Conservation (phyloP, 2,329 filamentous ascomycete genomes). For the Beauveria pseudobassiana region DNA sequence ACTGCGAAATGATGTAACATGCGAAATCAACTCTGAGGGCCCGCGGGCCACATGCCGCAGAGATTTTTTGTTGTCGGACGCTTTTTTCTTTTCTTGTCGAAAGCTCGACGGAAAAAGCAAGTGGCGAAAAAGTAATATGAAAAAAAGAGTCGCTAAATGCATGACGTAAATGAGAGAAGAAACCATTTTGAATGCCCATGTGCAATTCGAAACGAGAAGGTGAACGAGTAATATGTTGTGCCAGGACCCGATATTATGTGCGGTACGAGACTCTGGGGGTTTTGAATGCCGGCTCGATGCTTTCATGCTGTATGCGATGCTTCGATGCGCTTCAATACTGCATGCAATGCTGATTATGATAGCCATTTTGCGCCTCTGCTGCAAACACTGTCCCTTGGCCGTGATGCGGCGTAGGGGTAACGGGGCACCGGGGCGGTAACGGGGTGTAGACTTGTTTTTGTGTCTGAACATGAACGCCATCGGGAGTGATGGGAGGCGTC, state of each 20-base stretch:
- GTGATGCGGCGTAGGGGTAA: conserved; percentile 52
- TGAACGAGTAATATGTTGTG: conserved; percentile 3
- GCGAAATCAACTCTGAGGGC: conserved; percentile 27
- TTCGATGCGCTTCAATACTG: conserved; percentile 29
- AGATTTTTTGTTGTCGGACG: conserved; percentile 32
- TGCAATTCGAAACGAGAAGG: conserved; percentile 11
- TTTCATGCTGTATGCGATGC: not conserved
- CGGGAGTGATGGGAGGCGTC: conserved; percentile 79
- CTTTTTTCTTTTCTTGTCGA: conserved; percentile 23
- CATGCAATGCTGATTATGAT: conserved; percentile 35
- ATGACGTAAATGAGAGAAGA: conserved; percentile 30
- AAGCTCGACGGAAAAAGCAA: conserved; percentile 10
- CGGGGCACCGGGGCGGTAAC: conserved; percentile 48
- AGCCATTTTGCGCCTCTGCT: conserved; percentile 29
- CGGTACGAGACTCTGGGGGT: conserved; percentile 2
- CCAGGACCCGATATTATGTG: conserved; percentile 11
- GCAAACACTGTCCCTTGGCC: conserved; percentile 28
- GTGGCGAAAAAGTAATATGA: conserved; percentile 20
- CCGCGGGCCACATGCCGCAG: conserved; percentile 20
- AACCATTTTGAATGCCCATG: conserved; percentile 26
- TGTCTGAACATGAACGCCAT: conserved; percentile 47
- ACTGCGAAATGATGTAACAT: conserved; percentile 15
- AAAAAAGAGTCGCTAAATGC: conserved; percentile 37
- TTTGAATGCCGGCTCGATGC: not conserved
- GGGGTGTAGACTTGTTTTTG: conserved; percentile 38